These are phyloP conservation scores for Eucalyptus urophylla DNA, from an alignment of 345 rosid genomes.

Conservation along the genomic window DNA sequence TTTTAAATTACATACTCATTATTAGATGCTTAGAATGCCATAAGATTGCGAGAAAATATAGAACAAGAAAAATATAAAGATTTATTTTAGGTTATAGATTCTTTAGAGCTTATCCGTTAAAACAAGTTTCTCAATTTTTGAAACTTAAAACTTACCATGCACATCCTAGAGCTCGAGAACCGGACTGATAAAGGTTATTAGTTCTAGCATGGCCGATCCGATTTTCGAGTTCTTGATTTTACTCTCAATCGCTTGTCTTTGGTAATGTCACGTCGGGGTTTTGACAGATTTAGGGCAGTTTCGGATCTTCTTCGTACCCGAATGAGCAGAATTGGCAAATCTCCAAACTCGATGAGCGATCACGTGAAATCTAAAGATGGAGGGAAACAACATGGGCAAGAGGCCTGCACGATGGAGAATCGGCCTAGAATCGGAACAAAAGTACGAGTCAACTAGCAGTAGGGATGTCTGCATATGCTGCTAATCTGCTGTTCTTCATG, in stretches of 20 bases:
- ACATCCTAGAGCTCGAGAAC: fast-evolving
- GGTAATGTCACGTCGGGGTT: background rate
- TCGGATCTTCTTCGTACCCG: background rate
- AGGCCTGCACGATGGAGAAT: background rate
- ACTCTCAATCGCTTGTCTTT: background rate
- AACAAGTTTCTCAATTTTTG: no score
- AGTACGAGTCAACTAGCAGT: background rate
- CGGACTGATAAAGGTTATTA: no score
- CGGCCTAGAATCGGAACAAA: background rate
- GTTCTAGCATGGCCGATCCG: fast-evolving
- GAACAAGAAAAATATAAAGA: no score
- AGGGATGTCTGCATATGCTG: background rate
- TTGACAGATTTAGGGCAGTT: background rate
- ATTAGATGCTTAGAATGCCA: no score
- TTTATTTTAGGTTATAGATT: fast-evolving
- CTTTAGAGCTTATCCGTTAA: fast-evolving
- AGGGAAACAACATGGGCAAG: no score
- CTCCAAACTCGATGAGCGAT: background rate
- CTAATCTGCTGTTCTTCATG: background rate
- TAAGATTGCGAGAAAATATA: background rate
- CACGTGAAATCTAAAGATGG: background rate
- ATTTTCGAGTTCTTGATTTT: fast-evolving
- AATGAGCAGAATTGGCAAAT: background rate
- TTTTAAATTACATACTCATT: no score
- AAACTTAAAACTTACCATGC: fast-evolving